Evolutionary conservation across 192 early-diverging fungal species (phyloP).

Genomic region (Lobulomyces angularis): DNA sequence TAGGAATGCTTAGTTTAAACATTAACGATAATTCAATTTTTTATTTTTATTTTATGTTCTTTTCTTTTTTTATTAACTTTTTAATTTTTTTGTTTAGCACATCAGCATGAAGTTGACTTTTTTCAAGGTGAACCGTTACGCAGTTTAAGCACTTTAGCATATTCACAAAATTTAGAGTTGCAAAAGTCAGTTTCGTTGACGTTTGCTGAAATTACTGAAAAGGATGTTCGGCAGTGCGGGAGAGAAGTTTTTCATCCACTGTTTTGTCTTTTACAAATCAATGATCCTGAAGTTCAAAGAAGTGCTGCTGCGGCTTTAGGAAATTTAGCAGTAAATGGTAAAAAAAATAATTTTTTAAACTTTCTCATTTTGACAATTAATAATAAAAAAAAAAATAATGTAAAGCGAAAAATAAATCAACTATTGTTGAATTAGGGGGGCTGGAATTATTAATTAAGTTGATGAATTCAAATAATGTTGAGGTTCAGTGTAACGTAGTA

Average conservation of each 20-base stretch:
- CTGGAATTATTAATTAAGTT: constrained; percentile 74
- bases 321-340: constrained; percentile 75
- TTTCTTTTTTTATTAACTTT: too few relatives aligned
- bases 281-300: constrained; percentile 73
- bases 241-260: constrained; percentile 70
- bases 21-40: too few relatives aligned
- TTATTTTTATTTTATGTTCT: too few relatives aligned
- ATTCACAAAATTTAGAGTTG: constrained; percentile 69
- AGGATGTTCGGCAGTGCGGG: constrained; percentile 57
- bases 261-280: constrained; percentile 65
- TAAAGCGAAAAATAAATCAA: constrained; percentile 67
- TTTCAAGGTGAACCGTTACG: constrained; percentile 71
- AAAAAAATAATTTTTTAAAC: constrained; percentile 9
- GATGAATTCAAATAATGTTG: constrained; percentile 73
- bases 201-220: constrained; percentile 83
- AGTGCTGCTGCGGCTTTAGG: constrained; percentile 77
- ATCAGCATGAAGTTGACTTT: too few relatives aligned
- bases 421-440: constrained; percentile 73
- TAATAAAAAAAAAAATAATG: neutral
- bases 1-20: too few relatives aligned
- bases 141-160: constrained; percentile 67
- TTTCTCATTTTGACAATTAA: neutral
- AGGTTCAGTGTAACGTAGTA: constrained; percentile 88
- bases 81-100: too few relatives aligned
- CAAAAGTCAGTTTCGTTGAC: constrained; percentile 78